These are phyloP conservation scores for Aspergillaceae sp. DNA, from an alignment of 2,329 filamentous ascomycete genomes.

Conservation along the genomic window DNA sequence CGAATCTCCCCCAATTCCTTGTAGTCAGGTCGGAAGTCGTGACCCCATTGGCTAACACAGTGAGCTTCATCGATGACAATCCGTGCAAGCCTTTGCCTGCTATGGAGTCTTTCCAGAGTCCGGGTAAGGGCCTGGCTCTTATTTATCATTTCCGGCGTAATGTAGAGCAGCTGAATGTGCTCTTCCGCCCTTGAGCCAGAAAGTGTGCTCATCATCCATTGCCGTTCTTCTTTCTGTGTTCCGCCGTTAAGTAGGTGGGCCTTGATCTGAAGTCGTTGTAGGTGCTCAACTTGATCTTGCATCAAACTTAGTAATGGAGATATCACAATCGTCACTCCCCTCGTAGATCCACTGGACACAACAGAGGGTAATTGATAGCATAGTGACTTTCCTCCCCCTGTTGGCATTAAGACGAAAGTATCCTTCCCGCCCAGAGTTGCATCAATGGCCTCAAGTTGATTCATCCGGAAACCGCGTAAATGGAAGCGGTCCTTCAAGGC, in stretches of 20 bases:
- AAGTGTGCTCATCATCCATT: constrained; percentile 57
- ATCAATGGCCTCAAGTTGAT: constrained; percentile 94
- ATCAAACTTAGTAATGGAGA: constrained; percentile 91
- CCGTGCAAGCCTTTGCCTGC: constrained; percentile 65
- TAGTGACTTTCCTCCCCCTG: constrained; percentile 89
- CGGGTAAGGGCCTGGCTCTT: constrained; percentile 64
- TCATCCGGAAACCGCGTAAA: constrained; percentile 76
- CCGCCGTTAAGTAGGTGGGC: constrained; percentile 78
- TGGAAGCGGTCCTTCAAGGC: constrained; percentile 77
- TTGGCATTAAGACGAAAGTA: constrained; percentile 94
- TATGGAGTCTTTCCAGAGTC: constrained; percentile 60
- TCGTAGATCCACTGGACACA: constrained; percentile 67
- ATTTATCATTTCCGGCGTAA: constrained; percentile 93
- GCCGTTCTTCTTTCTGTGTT: constrained; percentile 53
- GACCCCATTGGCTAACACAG: constrained; percentile 98
- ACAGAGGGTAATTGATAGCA: constrained; percentile 94
- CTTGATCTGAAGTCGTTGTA: constrained; percentile 64
- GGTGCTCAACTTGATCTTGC: constrained; percentile 89
- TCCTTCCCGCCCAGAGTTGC: constrained; percentile 80
- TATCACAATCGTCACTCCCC: constrained; percentile 84
- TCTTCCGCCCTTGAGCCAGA: constrained; percentile 59
- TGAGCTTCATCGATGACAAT: constrained; percentile 98
- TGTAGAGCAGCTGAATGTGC: constrained; percentile 77
- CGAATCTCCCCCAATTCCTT: constrained; percentile 73
- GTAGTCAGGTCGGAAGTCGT: constrained; percentile 95